Conservation (phyloP, 176 grass and related monocot species). For the Avena atlantica region DNA sequence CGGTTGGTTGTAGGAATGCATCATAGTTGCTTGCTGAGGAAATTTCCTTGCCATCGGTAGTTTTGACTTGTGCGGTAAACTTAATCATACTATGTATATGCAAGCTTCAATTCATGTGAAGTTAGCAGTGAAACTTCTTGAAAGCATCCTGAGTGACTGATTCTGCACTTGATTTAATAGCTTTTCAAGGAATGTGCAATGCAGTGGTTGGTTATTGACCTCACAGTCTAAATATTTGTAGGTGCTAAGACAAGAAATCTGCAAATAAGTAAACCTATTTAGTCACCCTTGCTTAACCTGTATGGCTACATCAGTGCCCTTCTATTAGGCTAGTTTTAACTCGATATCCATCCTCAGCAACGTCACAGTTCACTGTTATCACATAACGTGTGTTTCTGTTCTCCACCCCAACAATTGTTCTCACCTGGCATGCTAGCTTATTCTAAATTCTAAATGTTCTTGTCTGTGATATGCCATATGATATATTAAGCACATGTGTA, state of each 20-base stretch:
- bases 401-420: conserved; percentile 1
- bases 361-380: neutral
- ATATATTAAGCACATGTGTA: conserved; percentile 4
- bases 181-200: neutral
- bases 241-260: conserved; percentile 20
- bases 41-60: neutral
- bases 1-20: neutral
- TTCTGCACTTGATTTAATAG: conserved; percentile 2
- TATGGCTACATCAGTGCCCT: neutral
- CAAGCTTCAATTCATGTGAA: neutral
- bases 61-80: neutral
- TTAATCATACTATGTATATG: neutral
- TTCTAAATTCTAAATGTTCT: neutral
- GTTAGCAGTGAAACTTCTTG: neutral
- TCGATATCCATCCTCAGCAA: neutral
- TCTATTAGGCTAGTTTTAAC: neutral
- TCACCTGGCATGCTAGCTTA: conserved; percentile 27
- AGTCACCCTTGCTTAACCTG: neutral
- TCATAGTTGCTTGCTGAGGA: neutral
- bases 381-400: neutral
- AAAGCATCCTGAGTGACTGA: neutral
- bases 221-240: neutral
- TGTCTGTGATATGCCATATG: conserved; percentile 11
- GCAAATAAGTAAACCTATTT: neutral
- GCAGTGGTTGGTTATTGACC: conserved; percentile 28